Evolutionary conservation across 768 basidiomycete genomes (phyloP).

Genomic region (Lepiota subincarnata): DNA sequence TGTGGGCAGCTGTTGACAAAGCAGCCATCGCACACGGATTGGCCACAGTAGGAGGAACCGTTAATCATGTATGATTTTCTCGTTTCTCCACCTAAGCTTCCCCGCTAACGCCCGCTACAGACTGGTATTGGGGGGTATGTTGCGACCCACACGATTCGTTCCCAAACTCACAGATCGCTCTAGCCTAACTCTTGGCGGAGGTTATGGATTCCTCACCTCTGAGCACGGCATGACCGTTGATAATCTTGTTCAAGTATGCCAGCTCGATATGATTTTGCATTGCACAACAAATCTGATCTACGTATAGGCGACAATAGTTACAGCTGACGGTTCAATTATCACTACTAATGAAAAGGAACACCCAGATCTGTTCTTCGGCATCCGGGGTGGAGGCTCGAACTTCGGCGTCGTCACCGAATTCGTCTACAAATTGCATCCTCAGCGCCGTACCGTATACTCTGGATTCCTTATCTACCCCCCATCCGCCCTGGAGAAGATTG

Average conservation of each 20-base stretch:
- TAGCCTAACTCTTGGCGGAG: conserved; percentile 46
- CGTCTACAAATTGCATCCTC: conserved; percentile 44
- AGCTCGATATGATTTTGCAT: background rate
- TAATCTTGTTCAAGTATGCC: conserved; percentile 36
- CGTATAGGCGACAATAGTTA: conserved; percentile 39
- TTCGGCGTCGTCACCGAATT: conserved; percentile 59
- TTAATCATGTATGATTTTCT: conserved; percentile 37
- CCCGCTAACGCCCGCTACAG: conserved; percentile 18
- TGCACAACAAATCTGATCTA: background rate
- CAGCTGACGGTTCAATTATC: conserved; percentile 37
- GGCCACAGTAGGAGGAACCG: conserved; percentile 41
- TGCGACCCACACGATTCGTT: too few species aligned
- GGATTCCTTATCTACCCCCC: conserved; percentile 36
- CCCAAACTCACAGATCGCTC: too few species aligned
- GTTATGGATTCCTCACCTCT: conserved; percentile 48
- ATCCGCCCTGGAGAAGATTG: conserved; percentile 25
- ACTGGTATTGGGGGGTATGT: conserved; percentile 46
- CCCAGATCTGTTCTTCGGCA: conserved; percentile 48
- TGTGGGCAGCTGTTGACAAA: conserved; percentile 42
- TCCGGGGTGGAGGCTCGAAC: conserved; percentile 51
- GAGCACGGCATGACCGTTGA: conserved; percentile 43
- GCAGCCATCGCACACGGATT: conserved; percentile 38
- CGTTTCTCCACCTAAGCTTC: background rate
- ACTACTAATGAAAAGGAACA: conserved; percentile 33
- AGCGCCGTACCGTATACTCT: conserved; percentile 43